These are phyloP conservation scores for Ascomycota sp. DNA, from an alignment of 2,329 filamentous ascomycete species.

Conservation along the genomic window DNA sequence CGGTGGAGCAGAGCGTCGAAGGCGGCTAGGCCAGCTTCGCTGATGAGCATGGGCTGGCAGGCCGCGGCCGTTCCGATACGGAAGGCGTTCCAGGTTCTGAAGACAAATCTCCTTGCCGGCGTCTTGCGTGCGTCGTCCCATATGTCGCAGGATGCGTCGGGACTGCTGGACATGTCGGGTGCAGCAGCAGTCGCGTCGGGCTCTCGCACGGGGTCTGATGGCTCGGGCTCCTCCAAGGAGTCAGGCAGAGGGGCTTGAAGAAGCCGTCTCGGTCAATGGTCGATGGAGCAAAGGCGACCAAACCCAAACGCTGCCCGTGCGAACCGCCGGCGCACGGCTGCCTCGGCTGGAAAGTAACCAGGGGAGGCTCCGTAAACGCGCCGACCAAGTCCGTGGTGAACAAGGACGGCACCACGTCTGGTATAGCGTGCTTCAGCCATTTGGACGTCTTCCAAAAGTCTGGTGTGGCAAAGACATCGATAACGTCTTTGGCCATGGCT, in stretches of 20 bases:
- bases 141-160: conserved; percentile 7
- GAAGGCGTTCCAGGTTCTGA: conserved; percentile 54
- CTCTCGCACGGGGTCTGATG: neutral
- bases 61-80: conserved; percentile 14
- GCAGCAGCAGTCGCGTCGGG: neutral
- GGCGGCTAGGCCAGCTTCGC: conserved; percentile 43
- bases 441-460: conserved; percentile 37
- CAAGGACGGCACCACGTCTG: conserved; percentile 12
- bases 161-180: neutral
- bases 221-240: conserved; percentile 2
- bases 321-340: no score
- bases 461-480: conserved; percentile 41
- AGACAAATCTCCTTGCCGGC: conserved; percentile 15
- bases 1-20: conserved; percentile 42
- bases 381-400: conserved; percentile 21
- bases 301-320: no score
- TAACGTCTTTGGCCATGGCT: conserved; percentile 17
- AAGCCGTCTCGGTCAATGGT: conserved; percentile 10
- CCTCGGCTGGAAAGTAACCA: no score
- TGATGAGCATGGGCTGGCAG: conserved; percentile 34
- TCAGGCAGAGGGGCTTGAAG: no score
- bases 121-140: conserved; percentile 25
- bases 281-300: conserved; percentile 6
- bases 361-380: conserved; percentile 4
- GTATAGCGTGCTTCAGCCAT: conserved; percentile 17